Conservation (phyloP, 2,329 filamentous ascomycete species). For the Gaeumannomyces tritici region DNA sequence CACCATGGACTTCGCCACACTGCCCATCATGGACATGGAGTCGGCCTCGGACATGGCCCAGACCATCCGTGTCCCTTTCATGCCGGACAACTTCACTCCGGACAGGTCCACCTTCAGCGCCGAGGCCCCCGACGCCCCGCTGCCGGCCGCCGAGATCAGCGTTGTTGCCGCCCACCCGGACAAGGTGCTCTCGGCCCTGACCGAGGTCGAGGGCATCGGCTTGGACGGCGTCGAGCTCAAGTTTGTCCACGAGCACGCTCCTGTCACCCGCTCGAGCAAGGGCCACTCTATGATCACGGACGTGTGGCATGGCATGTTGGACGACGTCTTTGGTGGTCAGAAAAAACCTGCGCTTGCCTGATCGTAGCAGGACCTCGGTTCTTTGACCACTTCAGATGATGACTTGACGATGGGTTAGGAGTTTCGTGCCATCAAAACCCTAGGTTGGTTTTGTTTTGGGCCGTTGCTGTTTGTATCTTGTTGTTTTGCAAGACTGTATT, state of each 20-base stretch:
- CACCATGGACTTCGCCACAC: conserved; percentile 42
- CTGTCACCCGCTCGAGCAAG: neutral
- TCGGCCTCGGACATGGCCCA: conserved; percentile 21
- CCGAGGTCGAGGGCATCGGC: conserved; percentile 48
- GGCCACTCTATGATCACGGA: conserved; percentile 34
- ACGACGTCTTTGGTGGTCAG: neutral
- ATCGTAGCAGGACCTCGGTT: neutral
- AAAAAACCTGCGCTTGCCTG: neutral
- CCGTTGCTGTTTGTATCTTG: neutral
- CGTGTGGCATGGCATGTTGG: conserved; percentile 37
- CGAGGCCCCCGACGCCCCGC: conserved; percentile 30
- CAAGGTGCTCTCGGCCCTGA: conserved; percentile 39
- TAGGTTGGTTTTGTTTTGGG: neutral
- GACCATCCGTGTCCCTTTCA: conserved; percentile 45
- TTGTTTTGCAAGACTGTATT: neutral
- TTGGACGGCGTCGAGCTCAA: conserved; percentile 47
- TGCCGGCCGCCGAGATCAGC: conserved; percentile 34
- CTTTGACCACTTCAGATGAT: neutral
- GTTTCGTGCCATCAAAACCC: neutral
- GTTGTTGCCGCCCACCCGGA: conserved; percentile 50
- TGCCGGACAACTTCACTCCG: conserved; percentile 47
- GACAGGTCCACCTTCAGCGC: conserved; percentile 30
- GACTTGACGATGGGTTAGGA: neutral
- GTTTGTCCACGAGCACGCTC: conserved; percentile 31
- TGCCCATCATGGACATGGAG: conserved; percentile 32